These are phyloP conservation scores for Candida berthetii DNA, from an alignment of 805 yeast genomes.

Conservation along the genomic window DNA sequence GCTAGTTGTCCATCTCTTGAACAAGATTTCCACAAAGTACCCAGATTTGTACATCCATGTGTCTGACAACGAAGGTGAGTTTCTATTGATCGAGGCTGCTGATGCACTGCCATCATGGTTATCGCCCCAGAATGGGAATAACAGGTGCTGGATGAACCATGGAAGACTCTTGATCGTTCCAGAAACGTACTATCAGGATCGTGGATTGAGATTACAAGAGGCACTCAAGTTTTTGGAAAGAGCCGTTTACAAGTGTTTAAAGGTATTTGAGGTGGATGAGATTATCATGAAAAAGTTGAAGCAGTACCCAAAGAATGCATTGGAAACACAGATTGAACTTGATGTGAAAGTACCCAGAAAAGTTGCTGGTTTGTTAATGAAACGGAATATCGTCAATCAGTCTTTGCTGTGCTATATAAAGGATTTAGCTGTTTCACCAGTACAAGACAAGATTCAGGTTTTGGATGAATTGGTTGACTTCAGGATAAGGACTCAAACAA, in stretches of 20 bases:
- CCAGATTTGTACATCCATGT: slow-evolving; percentile 36
- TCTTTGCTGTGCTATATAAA: not conserved
- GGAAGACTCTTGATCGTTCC: slow-evolving; percentile 36
- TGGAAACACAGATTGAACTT: slow-evolving; percentile 17
- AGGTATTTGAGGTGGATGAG: slow-evolving; percentile 16
- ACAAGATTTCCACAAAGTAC: slow-evolving; percentile 25
- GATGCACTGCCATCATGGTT: slow-evolving; percentile 42
- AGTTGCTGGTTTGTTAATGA: slow-evolving; percentile 13
- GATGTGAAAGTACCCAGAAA: slow-evolving; percentile 10
- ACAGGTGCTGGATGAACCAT: slow-evolving; percentile 47
- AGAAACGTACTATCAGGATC: slow-evolving; percentile 22
- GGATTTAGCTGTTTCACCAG: not conserved
- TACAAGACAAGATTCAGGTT: slow-evolving; percentile 1
- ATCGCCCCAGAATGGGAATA: slow-evolving; percentile 36
- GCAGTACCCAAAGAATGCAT: slow-evolving; percentile 22
- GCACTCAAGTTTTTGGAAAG: slow-evolving; percentile 33
- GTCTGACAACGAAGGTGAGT: slow-evolving; percentile 53
- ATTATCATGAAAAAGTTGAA: slow-evolving; percentile 11
- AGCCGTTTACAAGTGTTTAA: slow-evolving; percentile 28
- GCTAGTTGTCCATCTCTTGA: slow-evolving; percentile 34
- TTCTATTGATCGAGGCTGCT: slow-evolving; percentile 42
- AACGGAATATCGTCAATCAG: slow-evolving; percentile 4
- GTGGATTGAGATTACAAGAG: slow-evolving; percentile 30
- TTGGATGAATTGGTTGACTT: slow-evolving; percentile 9
- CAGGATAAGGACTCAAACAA: slow-evolving; percentile 14